Evolutionary conservation across 2,329 filamentous ascomycete genomes (phyloP), one percentile per base, ranked within the genome.

Genomic region (Capronia epimyces): DNA sequence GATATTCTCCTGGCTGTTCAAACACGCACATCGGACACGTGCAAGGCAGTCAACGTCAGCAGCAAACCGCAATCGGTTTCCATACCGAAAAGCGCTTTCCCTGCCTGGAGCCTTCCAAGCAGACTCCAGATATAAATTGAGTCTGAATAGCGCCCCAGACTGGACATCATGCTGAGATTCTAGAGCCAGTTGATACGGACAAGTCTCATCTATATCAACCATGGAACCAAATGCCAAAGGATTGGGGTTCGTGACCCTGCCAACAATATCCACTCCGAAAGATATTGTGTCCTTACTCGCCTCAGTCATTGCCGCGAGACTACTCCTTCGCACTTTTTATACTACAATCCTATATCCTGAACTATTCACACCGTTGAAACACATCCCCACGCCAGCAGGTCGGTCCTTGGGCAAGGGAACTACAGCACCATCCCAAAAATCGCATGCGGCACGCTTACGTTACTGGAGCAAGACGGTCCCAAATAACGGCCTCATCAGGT

Each of bases 401-500:
- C 27, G 27, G 27, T 29, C 27, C 8, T 13, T 29, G 8, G 8
- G 8, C 27, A 29, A 29, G 27, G 27, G 27, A 29, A 29, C 27
- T 7, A 29, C 27, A 13, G 27, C 27, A 29, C 27, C 27, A 29
- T 29, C 27, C 27, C 8, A 7, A 13, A 29, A 7, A 29, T 29
- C 27, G 8, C 32, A 37, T n/a, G 32, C 16, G 32, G 32, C 13
- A 16, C 32, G 32, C 32, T n/a, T 37, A 7, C 32, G 32, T 16
- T 18, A 41, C 37, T 41, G 37, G 37, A 24, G 10, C 7, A 37
- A 37, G 8, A 18, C 13, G 34, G 69, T 87, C 36, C 81, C 81
- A 3, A 81, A 89, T 59, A 69, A 86, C 21, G 86, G 85, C 2
- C 60, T 89, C 13, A 80, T 89, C 46, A 77, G 82, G 12, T 89